Evolutionary conservation across 805 yeast genomes (phyloP), one percentile per base, ranked within the genome.

Genomic region (Candida yuanshanica): DNA sequence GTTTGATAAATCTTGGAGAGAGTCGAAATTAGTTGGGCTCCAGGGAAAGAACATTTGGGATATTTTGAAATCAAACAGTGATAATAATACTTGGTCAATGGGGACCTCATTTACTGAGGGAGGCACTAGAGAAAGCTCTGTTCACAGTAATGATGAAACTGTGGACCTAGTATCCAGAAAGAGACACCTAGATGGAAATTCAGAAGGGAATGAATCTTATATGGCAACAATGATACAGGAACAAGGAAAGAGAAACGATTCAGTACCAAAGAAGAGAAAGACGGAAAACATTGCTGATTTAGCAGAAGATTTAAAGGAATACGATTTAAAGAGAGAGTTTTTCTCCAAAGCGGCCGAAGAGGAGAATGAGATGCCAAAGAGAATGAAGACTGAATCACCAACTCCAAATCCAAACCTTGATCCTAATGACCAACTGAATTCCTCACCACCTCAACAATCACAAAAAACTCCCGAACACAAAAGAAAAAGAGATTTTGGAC

Each of bases 21-120:
- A 33, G 9, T 44, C 41, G 20, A 44, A 26, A 20, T 26, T 49
- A 4, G 36, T 36, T 4, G 25, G 37, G 7, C 23, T 48, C 11
- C 36, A 50, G 13, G 40, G 45, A 25, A 41, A 47, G 21, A 47
- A 47, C 25, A 50, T 56, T 7, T 56, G 60, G 60, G 46, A 48
- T 27, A 39, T 48, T 8, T 34, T 53, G 22, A 40, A 42, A 8
- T 7, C 29, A 7, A 51, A 51, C 32, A 34, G 41, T 8, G 16
- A 16, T 3, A 29, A 36, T 7, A 22, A 42, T 9, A 37, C 47
- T 2, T 45, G 50, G 45, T 37, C 47, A 0, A 50, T 46, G 38
- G 53, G 52, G 0, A 42, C 50, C 0, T 26, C 36, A 2, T 55
- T 52, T 36, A 38, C 18, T 14, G 31, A 27, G 16, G 11, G 18